These are phyloP conservation scores for Aegilops bicornis DNA, from an alignment of 176 grass and related monocot genomes.

Conservation along the genomic window DNA sequence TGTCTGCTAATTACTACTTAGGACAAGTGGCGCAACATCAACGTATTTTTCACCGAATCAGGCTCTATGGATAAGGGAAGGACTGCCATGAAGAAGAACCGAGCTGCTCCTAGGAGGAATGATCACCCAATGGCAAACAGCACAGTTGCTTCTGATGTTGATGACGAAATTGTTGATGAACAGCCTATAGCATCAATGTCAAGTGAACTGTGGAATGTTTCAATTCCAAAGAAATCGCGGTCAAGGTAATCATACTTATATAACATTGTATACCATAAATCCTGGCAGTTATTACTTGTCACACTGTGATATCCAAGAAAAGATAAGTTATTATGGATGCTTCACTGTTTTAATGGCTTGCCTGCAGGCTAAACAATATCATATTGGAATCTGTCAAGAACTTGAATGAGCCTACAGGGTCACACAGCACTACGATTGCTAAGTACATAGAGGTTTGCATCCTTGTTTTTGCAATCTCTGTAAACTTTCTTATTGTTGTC, in stretches of 20 bases:
- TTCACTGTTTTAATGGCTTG: constrained; percentile 29
- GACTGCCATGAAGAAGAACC: constrained; percentile 41
- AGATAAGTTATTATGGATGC: constrained; percentile 11
- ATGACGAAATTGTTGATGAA: constrained; percentile 42
- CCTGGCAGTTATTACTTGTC: neutral
- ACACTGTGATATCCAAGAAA: neutral
- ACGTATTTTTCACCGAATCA: constrained; percentile 36
- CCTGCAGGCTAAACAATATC: constrained; percentile 52
- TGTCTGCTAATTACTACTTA: constrained; percentile 36
- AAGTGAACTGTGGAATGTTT: constrained; percentile 38
- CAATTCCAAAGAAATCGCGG: constrained; percentile 30
- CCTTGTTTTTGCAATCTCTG: neutral
- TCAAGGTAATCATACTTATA: constrained; percentile 40
- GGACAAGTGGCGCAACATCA: constrained; percentile 95
- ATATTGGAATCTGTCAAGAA: constrained; percentile 69
- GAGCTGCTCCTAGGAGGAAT: constrained; percentile 32
- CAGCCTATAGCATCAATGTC: constrained; percentile 45
- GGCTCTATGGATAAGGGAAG: constrained; percentile 57
- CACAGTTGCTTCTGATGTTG: constrained; percentile 42
- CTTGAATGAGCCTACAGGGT: constrained; percentile 58
- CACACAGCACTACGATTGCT: constrained; percentile 62
- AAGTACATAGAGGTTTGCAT: constrained; percentile 64
- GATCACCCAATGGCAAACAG: constrained; percentile 23
- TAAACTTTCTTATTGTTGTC: constrained; percentile 5
- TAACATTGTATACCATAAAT: neutral